phyloP scores from a whole-genome alignment of 2,329 filamentous ascomycete genomes.

The Purpureocillium lavendulum region DNA sequence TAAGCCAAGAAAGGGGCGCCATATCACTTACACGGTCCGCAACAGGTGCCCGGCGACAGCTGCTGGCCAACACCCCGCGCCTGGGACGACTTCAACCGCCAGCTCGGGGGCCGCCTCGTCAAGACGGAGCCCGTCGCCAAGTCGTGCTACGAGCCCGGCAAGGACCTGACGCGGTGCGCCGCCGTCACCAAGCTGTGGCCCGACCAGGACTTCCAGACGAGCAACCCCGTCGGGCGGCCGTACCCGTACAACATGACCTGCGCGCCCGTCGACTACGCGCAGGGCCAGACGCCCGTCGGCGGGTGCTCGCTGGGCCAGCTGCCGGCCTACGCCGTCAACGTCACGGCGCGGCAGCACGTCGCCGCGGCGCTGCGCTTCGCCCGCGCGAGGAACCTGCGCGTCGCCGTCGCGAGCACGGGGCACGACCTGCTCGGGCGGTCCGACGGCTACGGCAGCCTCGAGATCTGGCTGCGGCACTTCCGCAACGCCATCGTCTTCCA shows the following conservation, averaged over 20 bases:
- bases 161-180: constrained; percentile 12
- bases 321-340: constrained; percentile 16
- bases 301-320: constrained; percentile 12
- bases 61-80: constrained; percentile 11
- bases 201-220: constrained; percentile 15
- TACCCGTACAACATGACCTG: constrained; percentile 20
- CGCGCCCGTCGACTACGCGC: constrained; percentile 14
- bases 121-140: constrained; percentile 14
- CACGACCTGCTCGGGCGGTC: constrained; percentile 30
- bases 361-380: constrained; percentile 34
- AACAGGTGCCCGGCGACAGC: constrained; percentile 11
- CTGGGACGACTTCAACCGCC: constrained; percentile 11
- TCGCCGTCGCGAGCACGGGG: constrained; percentile 33
- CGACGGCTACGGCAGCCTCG: constrained; percentile 21
- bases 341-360: constrained; percentile 10
- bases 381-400: constrained; percentile 21
- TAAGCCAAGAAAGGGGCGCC: too few species aligned
- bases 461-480: constrained; percentile 22
- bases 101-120: constrained; percentile 13
- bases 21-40: neutral
- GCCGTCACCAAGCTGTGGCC: constrained; percentile 14
- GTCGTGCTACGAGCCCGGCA: constrained; percentile 13
- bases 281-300: constrained; percentile 5
- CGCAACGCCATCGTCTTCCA: constrained; percentile 20
- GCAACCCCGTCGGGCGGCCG: constrained; percentile 14